Evolutionary conservation across 305 asterid genomes (phyloP).

Genomic region (Fraxinus nigra): DNA sequence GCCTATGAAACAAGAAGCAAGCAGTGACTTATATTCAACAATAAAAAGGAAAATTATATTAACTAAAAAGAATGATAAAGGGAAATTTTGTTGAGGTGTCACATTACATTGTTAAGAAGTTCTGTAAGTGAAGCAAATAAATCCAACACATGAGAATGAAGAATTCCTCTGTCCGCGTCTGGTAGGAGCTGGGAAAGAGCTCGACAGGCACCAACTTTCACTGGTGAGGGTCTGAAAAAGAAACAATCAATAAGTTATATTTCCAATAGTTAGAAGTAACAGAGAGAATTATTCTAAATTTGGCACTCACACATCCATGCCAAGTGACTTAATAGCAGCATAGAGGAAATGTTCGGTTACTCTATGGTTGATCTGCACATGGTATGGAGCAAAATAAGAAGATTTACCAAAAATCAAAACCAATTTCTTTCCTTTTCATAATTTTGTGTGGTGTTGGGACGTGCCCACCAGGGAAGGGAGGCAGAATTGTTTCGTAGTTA

Average conservation of each 20-base stretch:
- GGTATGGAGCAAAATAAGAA: slow-evolving; percentile 25
- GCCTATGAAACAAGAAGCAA: slow-evolving; percentile 59
- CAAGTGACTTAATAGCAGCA: slow-evolving; percentile 75
- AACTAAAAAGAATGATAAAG: slow-evolving; percentile 7
- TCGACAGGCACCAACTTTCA: slow-evolving; percentile 93
- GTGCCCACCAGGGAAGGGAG: background rate
- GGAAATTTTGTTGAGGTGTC: slow-evolving; percentile 9
- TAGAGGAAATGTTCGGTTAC: slow-evolving; percentile 65
- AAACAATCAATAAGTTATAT: slow-evolving; percentile 8
- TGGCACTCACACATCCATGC: slow-evolving; percentile 86
- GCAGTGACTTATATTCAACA: slow-evolving; percentile 21
- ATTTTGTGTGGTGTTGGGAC: background rate
- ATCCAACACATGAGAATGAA: slow-evolving; percentile 62
- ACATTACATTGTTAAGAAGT: slow-evolving; percentile 80
- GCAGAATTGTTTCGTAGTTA: slow-evolving; percentile 31
- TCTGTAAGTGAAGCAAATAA: slow-evolving; percentile 76
- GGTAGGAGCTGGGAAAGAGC: slow-evolving; percentile 89
- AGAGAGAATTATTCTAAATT: slow-evolving; percentile 4
- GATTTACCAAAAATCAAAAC: background rate
- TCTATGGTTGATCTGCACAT: slow-evolving; percentile 65
- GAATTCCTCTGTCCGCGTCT: slow-evolving; percentile 55
- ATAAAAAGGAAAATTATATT: slow-evolving; percentile 3
- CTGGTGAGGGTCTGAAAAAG: slow-evolving; percentile 77
- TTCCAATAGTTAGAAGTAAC: slow-evolving; percentile 2
- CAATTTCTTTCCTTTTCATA: background rate